A percentile compares a stretch with the other conserved stretches of the same genome.
Evolutionary conservation across 2,329 filamentous ascomycete species (phyloP).

Genomic region (Chaetoscypha palmicola): DNA sequence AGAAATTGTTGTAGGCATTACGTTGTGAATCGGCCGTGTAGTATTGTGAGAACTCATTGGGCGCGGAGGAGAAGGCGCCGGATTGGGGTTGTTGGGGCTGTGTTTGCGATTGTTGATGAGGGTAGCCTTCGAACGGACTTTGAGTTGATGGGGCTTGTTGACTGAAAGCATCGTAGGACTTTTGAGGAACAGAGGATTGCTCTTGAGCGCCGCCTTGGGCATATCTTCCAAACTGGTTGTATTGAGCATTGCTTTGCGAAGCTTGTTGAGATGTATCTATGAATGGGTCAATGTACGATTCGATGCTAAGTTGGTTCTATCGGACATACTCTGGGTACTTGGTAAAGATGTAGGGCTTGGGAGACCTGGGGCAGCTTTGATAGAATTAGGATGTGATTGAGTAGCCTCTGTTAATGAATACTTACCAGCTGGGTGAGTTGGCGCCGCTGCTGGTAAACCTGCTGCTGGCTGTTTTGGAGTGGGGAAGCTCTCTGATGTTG

Average conservation of each 20-base stretch:
- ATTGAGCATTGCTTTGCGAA: conserved; percentile 30
- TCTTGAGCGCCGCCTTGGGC: conserved; percentile 56
- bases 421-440: conserved; percentile 35
- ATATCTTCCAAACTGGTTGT: conserved; percentile 65
- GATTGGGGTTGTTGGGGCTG: conserved; percentile 50
- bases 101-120: conserved; percentile 51
- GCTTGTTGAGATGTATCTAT: conserved; percentile 25
- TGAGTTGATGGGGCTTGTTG: conserved; percentile 59
- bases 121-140: conserved; percentile 55
- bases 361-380: conserved; percentile 28
- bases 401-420: conserved; percentile 30
- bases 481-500: conserved; percentile 48
- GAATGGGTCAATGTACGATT: not conserved
- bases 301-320: not conserved
- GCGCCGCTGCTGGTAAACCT: conserved; percentile 40
- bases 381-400: conserved; percentile 10
- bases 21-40: conserved; percentile 74
- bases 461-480: conserved; percentile 36
- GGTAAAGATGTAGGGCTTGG: conserved; percentile 32
- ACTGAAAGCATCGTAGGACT: conserved; percentile 80
- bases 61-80: conserved; percentile 65
- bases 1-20: conserved; percentile 68
- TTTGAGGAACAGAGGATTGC: conserved; percentile 56
- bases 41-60: conserved; percentile 76
- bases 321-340: conserved; percentile 33